phyloP scores from a whole-genome alignment of 805 yeast species.

The Hanseniaspora osmophila region DNA sequence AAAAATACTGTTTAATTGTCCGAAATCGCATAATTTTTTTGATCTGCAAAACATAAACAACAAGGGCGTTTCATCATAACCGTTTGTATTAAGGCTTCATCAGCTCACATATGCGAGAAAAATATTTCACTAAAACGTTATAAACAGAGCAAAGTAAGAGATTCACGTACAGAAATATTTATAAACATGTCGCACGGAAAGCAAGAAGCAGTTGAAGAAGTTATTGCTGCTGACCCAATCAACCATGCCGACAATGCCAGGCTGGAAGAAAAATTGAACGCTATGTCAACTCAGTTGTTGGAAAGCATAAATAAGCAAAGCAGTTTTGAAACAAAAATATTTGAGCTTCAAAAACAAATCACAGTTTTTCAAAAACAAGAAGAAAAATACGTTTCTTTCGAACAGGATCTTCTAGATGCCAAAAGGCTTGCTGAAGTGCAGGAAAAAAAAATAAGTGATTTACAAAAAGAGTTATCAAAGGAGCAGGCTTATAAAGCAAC shows the following conservation, averaged over 20 bases:
- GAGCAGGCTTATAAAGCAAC: slow-evolving; percentile 22
- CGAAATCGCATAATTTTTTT: no score
- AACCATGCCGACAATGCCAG: no score
- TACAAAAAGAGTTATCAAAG: slow-evolving; percentile 18
- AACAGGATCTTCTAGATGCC: slow-evolving; percentile 21
- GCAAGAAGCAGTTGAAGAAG: no score
- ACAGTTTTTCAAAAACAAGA: slow-evolving; percentile 15
- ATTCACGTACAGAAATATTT: no score
- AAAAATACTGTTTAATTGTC: background rate
- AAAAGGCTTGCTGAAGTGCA: slow-evolving; percentile 15
- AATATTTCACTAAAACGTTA: no score
- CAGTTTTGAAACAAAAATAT: slow-evolving; percentile 36
- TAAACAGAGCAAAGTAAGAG: no score
- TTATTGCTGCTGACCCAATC: no score
- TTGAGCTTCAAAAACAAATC: slow-evolving; percentile 27
- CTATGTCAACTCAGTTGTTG: slow-evolving; percentile 43
- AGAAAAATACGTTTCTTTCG: slow-evolving; percentile 15
- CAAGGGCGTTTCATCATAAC: no score
- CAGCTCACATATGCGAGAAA: no score
- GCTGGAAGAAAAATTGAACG: slow-evolving; percentile 39
- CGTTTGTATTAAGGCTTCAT: no score
- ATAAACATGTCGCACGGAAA: no score
- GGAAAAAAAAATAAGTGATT: slow-evolving; percentile 21
- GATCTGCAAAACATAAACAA: no score
- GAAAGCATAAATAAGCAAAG: slow-evolving; percentile 47